Conservation (phyloP, 805 yeast species). For the Suhomyces xylopsoci region DNA sequence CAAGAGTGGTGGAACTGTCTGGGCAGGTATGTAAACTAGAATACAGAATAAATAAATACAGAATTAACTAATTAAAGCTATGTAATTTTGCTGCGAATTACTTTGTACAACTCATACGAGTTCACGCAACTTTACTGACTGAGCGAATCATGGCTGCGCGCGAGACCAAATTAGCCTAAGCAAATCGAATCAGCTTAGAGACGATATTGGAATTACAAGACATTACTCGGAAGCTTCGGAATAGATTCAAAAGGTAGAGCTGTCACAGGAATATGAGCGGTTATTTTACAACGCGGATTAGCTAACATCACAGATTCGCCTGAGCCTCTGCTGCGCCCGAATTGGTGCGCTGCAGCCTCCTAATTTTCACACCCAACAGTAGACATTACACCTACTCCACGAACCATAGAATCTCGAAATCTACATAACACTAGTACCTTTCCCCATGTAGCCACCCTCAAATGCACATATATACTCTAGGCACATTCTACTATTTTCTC, state of each 20-base stretch:
- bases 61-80: too few relatives aligned
- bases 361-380: not conserved
- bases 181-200: too few relatives aligned
- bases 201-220: too few relatives aligned
- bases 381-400: not conserved
- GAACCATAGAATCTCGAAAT: not conserved
- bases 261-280: too few relatives aligned
- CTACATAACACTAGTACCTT: not conserved
- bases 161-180: not conserved
- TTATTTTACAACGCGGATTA: not conserved
- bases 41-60: not conserved
- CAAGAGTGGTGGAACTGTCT: constrained; percentile 38
- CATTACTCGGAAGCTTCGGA: not conserved
- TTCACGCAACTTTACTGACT: not conserved
- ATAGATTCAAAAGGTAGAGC: not conserved
- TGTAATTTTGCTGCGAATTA: too few relatives aligned
- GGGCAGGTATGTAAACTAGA: constrained; percentile 29
- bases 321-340: not conserved
- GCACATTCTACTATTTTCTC: not conserved
- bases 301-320: not conserved
- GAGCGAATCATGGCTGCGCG: not conserved
- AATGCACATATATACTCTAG: not conserved
- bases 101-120: too few relatives aligned
- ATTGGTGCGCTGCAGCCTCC: not conserved
- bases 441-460: not conserved